phyloP scores from a whole-genome alignment of 2,329 filamentous ascomycete species.

The Colletotrichum orchidophilum region DNA sequence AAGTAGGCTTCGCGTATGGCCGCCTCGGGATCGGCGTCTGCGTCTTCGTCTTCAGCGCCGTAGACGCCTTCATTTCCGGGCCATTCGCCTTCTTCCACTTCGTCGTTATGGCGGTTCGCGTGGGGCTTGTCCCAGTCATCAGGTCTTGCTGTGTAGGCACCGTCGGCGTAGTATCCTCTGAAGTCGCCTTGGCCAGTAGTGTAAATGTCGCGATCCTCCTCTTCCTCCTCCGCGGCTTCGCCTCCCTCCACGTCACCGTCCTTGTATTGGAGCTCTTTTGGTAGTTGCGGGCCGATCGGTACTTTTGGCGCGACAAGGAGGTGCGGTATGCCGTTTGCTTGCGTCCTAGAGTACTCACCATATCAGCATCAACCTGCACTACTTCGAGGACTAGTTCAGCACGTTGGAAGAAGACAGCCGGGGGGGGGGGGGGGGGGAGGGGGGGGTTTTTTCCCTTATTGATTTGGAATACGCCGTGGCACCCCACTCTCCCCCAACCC shows the following conservation, averaged over 20 bases:
- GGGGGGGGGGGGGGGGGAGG: constrained; percentile 11
- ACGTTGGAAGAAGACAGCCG: constrained; percentile 26
- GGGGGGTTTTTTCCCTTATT: constrained; percentile 67
- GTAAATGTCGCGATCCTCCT: constrained; percentile 55
- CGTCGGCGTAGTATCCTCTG: constrained; percentile 77
- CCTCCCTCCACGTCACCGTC: constrained; percentile 40
- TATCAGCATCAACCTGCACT: constrained; percentile 53
- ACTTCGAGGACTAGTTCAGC: constrained; percentile 39
- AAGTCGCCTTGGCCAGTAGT: constrained; percentile 60
- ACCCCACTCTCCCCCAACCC: constrained; percentile 74
- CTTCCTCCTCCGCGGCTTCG: constrained; percentile 45
- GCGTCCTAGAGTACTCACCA: constrained; percentile 69
- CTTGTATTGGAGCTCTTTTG: constrained; percentile 49
- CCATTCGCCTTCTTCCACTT: constrained; percentile 30
- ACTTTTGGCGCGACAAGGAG: constrained; percentile 72
- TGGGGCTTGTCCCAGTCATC: constrained; percentile 43
- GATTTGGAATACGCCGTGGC: constrained; percentile 76
- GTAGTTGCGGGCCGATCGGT: constrained; percentile 61
- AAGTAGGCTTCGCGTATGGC: constrained; percentile 74
- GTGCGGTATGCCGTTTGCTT: constrained; percentile 79
- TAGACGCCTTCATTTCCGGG: constrained; percentile 40
- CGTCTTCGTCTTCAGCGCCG: constrained; percentile 40
- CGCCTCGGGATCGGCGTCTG: constrained; percentile 39
- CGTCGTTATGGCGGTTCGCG: constrained; percentile 42
- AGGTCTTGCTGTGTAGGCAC: constrained; percentile 76